Evolutionary conservation across 768 basidiomycete genomes (phyloP).

Genomic region (Cystofilobasidium macerans): DNA sequence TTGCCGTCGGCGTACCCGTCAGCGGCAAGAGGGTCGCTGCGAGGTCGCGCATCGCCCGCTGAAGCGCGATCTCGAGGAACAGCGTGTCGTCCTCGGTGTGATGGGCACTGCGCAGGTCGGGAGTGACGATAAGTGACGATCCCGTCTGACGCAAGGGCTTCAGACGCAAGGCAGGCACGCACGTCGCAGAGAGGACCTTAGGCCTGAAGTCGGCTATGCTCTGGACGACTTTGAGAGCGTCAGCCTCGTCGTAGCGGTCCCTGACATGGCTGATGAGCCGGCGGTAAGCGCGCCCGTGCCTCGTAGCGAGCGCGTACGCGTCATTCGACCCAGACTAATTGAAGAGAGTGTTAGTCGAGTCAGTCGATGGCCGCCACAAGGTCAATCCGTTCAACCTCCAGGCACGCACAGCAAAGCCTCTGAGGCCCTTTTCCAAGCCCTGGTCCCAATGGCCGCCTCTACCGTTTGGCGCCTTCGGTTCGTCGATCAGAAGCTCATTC

Average conservation of each 20-base stretch:
- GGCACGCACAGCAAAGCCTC: neutral
- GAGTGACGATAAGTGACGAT: too few relatives aligned
- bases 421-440: neutral
- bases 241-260: constrained; percentile 3
- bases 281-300: constrained; percentile 1
- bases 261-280: constrained; percentile 3
- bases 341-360: neutral
- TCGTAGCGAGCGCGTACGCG: neutral
- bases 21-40: constrained; percentile 10
- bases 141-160: too few relatives aligned
- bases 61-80: constrained; percentile 10
- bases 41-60: constrained; percentile 7
- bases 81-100: constrained; percentile 2
- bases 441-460: neutral
- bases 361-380: too few relatives aligned
- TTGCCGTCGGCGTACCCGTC: constrained; percentile 33
- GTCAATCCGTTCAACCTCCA: neutral
- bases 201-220: constrained; percentile 22
- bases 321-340: neutral
- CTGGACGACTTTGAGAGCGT: constrained; percentile 17
- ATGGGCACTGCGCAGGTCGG: constrained; percentile 1
- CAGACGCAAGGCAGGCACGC: neutral
- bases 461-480: neutral
- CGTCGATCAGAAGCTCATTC: neutral
- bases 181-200: constrained; percentile 22